Evolutionary conservation across 305 asterid genomes (phyloP), one percentile per base, ranked within the genome.

Genomic region (Withania somnifera): DNA sequence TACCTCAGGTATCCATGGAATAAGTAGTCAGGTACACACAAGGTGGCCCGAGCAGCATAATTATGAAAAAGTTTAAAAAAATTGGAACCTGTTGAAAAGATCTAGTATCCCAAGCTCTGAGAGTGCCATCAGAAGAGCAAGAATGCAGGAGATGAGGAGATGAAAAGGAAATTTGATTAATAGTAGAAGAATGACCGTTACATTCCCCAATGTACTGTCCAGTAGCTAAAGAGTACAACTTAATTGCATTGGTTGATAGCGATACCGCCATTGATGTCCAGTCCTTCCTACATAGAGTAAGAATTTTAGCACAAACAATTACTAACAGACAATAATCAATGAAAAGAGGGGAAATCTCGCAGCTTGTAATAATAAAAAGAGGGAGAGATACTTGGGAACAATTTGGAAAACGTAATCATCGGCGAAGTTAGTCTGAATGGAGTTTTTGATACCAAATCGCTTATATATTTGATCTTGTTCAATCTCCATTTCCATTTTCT

Each of bases 21-120:
- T n/a, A n/a, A n/a, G n/a, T n/a, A n/a, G n/a, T n/a, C n/a, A n/a
- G n/a, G n/a, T n/a, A n/a, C n/a, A n/a, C n/a, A n/a, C n/a, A n/a
- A n/a, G n/a, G n/a, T n/a, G n/a, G n/a, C n/a, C n/a, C n/a, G n/a
- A n/a, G n/a, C n/a, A n/a, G n/a, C n/a, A n/a, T n/a, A n/a, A n/a
- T n/a, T n/a, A n/a, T n/a, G n/a, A n/a, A 22, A 3, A 22, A 60
- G 69, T 22, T 54, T n/a, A n/a, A n/a, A 24, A 75, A 83, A 40
- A 38, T 2, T 32, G 68, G 20, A 58, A 91, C 99, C 98, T 94
- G 97, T 68, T 88, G 93, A 83, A 87, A 94, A 71, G 95, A 89
- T 91, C 99, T 87, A 47, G 98, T 86, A 82, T 96, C 99, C 99
- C 99, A 96, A 83, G 98, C 98, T 92, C 98, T 89, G 64, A 96